Evolutionary conservation across 2,329 filamentous ascomycete genomes (phyloP).

Genomic region (Dryadomyces quercus-mongolicae): DNA sequence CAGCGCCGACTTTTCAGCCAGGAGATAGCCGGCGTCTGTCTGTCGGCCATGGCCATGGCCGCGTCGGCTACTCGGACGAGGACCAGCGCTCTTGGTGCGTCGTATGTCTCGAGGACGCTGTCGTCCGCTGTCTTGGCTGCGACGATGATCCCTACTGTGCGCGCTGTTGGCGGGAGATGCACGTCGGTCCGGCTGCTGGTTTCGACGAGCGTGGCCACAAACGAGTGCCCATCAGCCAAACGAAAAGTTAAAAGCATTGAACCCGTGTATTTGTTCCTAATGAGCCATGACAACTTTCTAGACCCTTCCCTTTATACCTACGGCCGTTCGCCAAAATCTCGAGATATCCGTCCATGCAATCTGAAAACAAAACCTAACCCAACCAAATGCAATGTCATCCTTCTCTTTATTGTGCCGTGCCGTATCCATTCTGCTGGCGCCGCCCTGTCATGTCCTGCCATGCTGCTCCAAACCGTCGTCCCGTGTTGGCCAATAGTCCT

Average conservation of each 20-base stretch:
- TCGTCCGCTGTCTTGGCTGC: constrained; percentile 61
- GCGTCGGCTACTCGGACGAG: constrained; percentile 46
- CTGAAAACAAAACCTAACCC: too few relatives aligned
- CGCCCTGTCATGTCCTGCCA: constrained; percentile 72
- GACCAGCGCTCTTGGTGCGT: constrained; percentile 69
- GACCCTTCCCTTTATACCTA: neutral
- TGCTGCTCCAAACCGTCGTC: constrained; percentile 64
- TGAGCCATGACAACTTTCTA: too few relatives aligned
- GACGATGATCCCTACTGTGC: constrained; percentile 62
- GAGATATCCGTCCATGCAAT: neutral
- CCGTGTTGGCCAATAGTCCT: constrained; percentile 77
- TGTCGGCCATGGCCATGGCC: constrained; percentile 16
- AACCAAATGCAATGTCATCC: too few relatives aligned
- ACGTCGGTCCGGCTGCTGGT: constrained; percentile 54
- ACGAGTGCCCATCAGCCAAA: constrained; percentile 41
- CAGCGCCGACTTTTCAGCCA: constrained; percentile 37
- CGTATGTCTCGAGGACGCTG: constrained; percentile 71
- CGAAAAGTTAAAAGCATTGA: neutral
- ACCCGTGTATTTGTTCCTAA: neutral
- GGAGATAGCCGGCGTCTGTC: constrained; percentile 17
- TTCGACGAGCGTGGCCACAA: constrained; percentile 60
- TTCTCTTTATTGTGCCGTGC: neutral
- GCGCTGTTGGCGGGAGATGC: constrained; percentile 72
- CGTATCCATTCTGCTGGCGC: neutral
- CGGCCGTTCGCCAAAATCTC: neutral